Conservation (phyloP, 768 basidiomycete genomes). For the Hygrophoropsis aurantiaca region DNA sequence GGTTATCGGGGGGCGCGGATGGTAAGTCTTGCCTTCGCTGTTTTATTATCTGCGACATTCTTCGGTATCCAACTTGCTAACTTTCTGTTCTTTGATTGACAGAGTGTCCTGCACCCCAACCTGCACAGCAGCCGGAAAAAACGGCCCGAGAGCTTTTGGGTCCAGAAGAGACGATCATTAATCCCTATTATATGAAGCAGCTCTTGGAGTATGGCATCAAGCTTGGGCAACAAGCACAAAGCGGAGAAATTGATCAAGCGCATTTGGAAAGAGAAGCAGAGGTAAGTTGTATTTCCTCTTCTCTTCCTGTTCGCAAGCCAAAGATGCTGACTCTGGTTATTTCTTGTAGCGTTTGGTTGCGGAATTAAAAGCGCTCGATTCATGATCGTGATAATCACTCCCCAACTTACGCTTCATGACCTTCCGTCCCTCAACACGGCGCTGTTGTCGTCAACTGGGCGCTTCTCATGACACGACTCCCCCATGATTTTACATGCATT, state of each 20-base stretch:
- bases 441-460: no score
- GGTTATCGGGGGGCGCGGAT: slow-evolving; percentile 64
- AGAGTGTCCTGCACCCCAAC: slow-evolving; percentile 19
- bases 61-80: background rate
- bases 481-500: no score
- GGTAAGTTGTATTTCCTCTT: slow-evolving; percentile 35
- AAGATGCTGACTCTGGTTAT: slow-evolving; percentile 1
- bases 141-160: slow-evolving; percentile 20
- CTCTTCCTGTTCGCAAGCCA: no score
- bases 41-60: slow-evolving; percentile 36
- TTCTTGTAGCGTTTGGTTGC: slow-evolving; percentile 56
- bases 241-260: slow-evolving; percentile 44
- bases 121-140: slow-evolving; percentile 6
- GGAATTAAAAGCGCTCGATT: slow-evolving; percentile 55
- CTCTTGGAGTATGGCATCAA: slow-evolving; percentile 69
- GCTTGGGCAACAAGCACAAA: slow-evolving; percentile 45
- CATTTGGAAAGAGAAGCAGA: slow-evolving; percentile 53
- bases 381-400: slow-evolving; percentile 13
- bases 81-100: slow-evolving; percentile 17
- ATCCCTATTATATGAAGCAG: slow-evolving; percentile 78
- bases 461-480: no score
- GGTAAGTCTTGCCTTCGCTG: slow-evolving; percentile 17
- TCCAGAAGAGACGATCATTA: slow-evolving; percentile 68
- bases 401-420: no score
- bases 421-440: no score